phyloP scores from a whole-genome alignment of 225 moss, liverwort and hornwort species.

The Lunularia cruciata region DNA sequence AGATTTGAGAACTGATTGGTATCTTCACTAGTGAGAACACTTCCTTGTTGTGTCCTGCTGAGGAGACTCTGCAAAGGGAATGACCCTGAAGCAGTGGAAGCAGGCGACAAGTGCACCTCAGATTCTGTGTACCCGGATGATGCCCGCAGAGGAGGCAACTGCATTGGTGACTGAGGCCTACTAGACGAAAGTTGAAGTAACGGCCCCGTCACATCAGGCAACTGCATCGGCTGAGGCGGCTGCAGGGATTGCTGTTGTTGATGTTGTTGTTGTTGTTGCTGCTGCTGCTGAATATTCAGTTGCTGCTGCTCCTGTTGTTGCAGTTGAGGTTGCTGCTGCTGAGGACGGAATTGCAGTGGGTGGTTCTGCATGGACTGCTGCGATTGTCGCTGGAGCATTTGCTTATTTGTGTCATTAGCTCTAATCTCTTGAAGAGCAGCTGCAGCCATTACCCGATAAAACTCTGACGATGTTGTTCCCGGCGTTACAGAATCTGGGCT shows the following conservation, averaged over 20 bases:
- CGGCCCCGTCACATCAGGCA: constrained; percentile 71
- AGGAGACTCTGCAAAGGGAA: constrained; percentile 72
- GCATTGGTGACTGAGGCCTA: constrained; percentile 75
- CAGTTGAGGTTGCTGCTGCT: constrained; percentile 38
- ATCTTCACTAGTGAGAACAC: constrained; percentile 51
- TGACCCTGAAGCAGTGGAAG: constrained; percentile 59
- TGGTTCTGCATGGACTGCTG: constrained; percentile 56
- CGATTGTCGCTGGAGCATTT: constrained; percentile 61
- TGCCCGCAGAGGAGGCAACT: constrained; percentile 53
- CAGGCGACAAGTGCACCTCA: constrained; percentile 68
- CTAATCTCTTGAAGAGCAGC: constrained; percentile 91
- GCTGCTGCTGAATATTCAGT: constrained; percentile 44
- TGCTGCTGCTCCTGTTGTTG: constrained; percentile 53
- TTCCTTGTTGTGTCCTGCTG: constrained; percentile 56
- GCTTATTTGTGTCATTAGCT: constrained; percentile 67
- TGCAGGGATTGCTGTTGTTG: constrained; percentile 34
- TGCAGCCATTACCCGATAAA: constrained; percentile 84
- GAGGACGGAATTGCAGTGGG: constrained; percentile 50
- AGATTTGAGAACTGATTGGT: constrained; percentile 63
- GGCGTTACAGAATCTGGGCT: constrained; percentile 48
- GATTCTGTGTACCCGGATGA: constrained; percentile 64
- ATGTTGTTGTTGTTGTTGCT: constrained; percentile 11
- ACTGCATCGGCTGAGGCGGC: constrained; percentile 38
- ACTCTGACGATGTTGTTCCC: constrained; percentile 55
- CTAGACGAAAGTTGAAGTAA: constrained; percentile 73